Base-by-base conservation (phyloP, 2,329 filamentous ascomycete genomes). In the Pseudocercospora cruenta region DNA sequence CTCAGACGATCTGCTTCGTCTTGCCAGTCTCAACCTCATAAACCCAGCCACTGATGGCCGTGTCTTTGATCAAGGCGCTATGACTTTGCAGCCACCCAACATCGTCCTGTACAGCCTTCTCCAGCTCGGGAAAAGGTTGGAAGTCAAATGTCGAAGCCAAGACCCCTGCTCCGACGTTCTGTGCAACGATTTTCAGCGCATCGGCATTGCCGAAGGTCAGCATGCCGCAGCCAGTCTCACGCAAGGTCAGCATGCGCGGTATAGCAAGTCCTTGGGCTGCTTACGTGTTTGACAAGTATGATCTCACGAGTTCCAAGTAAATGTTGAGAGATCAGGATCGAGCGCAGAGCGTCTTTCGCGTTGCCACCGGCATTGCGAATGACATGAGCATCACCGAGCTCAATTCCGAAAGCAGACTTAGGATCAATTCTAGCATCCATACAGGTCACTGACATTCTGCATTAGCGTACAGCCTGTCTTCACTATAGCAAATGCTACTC, bases 351-450 rank as follows among this genome's bases (percentile, higher is more conserved):
- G 64, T 94, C 91, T 43, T 82, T 80, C 1, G 87, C 89, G 16
- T 71, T 75, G 58, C 70, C 75, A 10, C 80, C 80, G 4, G 81
- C 82, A 70, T 93, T 94, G 65, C 91, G 87, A 66, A 93, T 90
- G 45, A 72, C 87, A 78, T 95, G 91, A 0, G 91, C 92, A 69
- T 93, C 90, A 47, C 92, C 91, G 19, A 92, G 85, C 21, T 84
- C 80, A 64, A 94, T 89, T 8, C 89, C 90, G 62, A 93, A 90
- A 1, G 90, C 90, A 12, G 85, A 81, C 2, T 87, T 84, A 0
- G 91, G 88, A 72, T 94, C 84, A 77, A 83, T 82, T 12, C 91
- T 87, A 4, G 92, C 90, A 74, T 95, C 91, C 91, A 95, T 95
- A 79, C 92, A 95, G 0, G 91, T 91, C 53, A 94, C 84, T 85